Percentiles rank a stretch among this genome's conserved stretches.
Conservation (phyloP, 2,329 filamentous ascomycete genomes). For the Epichloe brachyelytri region DNA sequence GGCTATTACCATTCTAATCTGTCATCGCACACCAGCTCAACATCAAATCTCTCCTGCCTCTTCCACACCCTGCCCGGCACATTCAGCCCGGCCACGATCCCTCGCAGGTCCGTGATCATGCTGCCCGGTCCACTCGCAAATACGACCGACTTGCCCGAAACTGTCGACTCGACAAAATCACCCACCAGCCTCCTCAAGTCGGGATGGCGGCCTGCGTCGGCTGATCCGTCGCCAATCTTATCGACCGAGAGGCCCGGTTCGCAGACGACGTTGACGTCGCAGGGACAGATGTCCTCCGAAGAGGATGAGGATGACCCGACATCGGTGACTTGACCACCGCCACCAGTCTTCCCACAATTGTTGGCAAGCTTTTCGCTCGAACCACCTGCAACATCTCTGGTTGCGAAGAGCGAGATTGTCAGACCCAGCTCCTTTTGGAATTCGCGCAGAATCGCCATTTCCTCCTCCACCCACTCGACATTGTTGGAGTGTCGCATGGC, state of each 20-base stretch:
- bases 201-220: constrained; percentile 26
- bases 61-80: constrained; percentile 41
- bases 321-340: constrained; percentile 8
- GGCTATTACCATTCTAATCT: constrained; percentile 39
- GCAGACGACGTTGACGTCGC: constrained; percentile 8
- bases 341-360: background rate
- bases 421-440: constrained; percentile 27
- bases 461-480: constrained; percentile 43
- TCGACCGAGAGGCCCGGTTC: constrained; percentile 14
- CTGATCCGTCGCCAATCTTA: constrained; percentile 16
- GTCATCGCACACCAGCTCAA: constrained; percentile 46
- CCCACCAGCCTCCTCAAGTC: constrained; percentile 32
- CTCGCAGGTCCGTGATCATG: constrained; percentile 46
- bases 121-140: constrained; percentile 47
- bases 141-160: constrained; percentile 38
- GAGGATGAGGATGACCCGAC: constrained; percentile 10
- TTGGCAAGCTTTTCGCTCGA: constrained; percentile 10
- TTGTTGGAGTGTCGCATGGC: constrained; percentile 42
- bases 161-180: constrained; percentile 34
- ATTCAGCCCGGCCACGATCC: constrained; percentile 40
- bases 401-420: constrained; percentile 45
- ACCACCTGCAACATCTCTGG: constrained; percentile 28
- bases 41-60: constrained; percentile 42
- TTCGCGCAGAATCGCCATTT: constrained; percentile 37
- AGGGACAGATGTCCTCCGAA: constrained; percentile 15